Percentiles rank a stretch among this genome's conserved stretches.
Conservation (phyloP, 108 stramenopile genomes). For the Skeletonema grethae region DNA sequence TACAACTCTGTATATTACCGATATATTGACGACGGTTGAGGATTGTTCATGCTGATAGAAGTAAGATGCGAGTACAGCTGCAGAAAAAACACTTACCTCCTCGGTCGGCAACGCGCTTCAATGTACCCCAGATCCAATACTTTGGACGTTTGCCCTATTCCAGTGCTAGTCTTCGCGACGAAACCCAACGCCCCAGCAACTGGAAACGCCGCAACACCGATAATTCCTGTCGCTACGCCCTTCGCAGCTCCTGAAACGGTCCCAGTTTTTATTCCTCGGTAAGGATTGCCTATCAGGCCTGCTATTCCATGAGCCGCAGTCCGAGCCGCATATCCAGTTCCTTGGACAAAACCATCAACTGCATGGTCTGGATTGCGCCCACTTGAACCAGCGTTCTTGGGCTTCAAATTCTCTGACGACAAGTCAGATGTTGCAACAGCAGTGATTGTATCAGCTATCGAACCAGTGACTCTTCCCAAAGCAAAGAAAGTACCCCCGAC, state of each 20-base stretch:
- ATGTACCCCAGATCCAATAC: slow-evolving; percentile 35
- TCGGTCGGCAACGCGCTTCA: slow-evolving; percentile 49
- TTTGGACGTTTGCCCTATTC: slow-evolving; percentile 30
- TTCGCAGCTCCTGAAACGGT: slow-evolving; percentile 20
- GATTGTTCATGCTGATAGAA: not conserved
- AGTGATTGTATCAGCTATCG: slow-evolving; percentile 24
- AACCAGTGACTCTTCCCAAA: slow-evolving; percentile 27
- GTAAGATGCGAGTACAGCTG: not conserved
- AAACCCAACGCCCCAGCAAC: slow-evolving; percentile 41
- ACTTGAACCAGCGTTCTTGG: slow-evolving; percentile 12
- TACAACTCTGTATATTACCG: slow-evolving; percentile 24
- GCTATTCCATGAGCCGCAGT: slow-evolving; percentile 39
- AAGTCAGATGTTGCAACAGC: slow-evolving; percentile 27
- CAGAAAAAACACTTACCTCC: slow-evolving; percentile 19
- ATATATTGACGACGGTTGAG: not conserved
- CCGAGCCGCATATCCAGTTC: slow-evolving; percentile 20
- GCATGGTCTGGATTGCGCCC: slow-evolving; percentile 31
- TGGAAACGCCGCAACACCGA: slow-evolving; percentile 23
- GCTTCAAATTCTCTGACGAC: slow-evolving; percentile 41
- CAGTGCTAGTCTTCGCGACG: slow-evolving; percentile 42
- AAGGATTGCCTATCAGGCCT: slow-evolving; percentile 45
- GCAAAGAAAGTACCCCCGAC: slow-evolving; percentile 38
- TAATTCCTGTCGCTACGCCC: slow-evolving; percentile 31
- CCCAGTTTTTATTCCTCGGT: slow-evolving; percentile 32
- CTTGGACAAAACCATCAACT: slow-evolving; percentile 38